Percentiles rank a stretch among this genome's conserved stretches.
These are phyloP conservation scores for Cladophialophora psammophila DNA, from an alignment of 2,329 filamentous ascomycete genomes.

Conservation along the genomic window DNA sequence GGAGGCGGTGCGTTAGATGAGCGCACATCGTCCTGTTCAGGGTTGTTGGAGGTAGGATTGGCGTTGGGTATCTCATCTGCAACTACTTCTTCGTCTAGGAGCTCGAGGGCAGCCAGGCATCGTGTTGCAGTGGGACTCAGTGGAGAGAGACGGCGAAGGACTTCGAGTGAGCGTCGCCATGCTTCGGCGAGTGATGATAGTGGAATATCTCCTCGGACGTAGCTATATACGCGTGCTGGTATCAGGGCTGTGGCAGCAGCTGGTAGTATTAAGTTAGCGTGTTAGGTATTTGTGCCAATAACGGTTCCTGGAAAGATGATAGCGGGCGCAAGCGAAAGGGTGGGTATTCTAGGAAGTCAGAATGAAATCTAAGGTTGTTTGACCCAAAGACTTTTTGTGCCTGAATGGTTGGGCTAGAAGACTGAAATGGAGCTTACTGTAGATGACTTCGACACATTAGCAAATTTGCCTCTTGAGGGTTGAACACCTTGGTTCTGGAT, in stretches of 20 bases:
- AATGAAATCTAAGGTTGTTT: background rate
- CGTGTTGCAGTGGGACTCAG: constrained; percentile 7
- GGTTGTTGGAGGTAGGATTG: background rate
- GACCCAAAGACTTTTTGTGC: background rate
- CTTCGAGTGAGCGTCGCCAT: constrained; percentile 1
- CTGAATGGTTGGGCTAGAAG: background rate
- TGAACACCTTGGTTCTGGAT: background rate
- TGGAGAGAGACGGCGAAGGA: background rate
- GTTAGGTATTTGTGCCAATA: background rate
- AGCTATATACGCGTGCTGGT: background rate
- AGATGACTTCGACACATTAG: constrained; percentile 1
- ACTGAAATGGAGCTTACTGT: background rate
- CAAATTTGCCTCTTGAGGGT: background rate
- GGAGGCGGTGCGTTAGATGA: background rate
- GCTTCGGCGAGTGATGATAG: background rate
- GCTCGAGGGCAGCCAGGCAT: constrained; percentile 1
- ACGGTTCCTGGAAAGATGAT: no score
- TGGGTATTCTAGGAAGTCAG: background rate
- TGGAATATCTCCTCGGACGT: background rate
- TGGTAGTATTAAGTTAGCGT: background rate
- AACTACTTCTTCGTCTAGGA: background rate
- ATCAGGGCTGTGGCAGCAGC: constrained; percentile 7
- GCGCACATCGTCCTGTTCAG: background rate
- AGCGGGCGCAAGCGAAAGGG: no score
- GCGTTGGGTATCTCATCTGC: background rate